phyloP scores from a whole-genome alignment of 139 green algal genomes.

The Chlorella sp. region DNA sequence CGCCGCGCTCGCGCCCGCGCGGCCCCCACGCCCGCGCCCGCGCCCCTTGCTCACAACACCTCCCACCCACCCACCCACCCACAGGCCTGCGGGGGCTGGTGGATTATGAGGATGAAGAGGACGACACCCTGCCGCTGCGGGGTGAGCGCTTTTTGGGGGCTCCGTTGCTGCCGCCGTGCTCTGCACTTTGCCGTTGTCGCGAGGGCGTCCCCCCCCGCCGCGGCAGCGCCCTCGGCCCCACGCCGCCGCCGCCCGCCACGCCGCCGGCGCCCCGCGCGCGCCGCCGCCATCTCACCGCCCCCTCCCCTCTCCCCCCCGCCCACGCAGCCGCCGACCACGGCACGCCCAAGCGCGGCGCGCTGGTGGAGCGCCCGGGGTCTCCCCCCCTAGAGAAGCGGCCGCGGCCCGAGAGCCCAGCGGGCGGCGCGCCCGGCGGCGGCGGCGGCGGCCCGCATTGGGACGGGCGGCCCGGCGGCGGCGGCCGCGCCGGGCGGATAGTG shows the following conservation, averaged over 20 bases:
- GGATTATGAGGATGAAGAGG: constrained; percentile 49
- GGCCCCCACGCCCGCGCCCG: no score
- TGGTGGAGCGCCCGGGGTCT: not conserved
- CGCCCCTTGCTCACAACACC: no score
- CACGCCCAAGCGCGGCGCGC: constrained; percentile 15
- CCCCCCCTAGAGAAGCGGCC: constrained; percentile 31
- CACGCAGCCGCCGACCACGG: not conserved
- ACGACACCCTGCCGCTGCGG: constrained; percentile 22
- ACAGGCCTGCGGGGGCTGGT: constrained; percentile 34
- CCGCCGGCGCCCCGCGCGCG: no score
- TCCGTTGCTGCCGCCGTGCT: no score
- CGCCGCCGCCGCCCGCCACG: no score
- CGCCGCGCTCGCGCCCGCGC: no score
- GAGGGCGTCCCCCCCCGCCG: no score
- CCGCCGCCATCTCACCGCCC: not conserved
- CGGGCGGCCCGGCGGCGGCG: no score
- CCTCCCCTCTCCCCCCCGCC: not conserved
- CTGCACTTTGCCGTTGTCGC: no score
- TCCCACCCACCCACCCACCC: no score
- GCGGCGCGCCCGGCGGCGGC: not conserved
- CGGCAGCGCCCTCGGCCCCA: no score
- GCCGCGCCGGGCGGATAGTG: no score
- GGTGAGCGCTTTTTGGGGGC: constrained; percentile 9
- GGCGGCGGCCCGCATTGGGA: not conserved
- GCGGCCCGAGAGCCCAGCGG: not conserved